phyloP scores from a whole-genome alignment of 2,329 filamentous ascomycete species.

The Fusarium continuum region DNA sequence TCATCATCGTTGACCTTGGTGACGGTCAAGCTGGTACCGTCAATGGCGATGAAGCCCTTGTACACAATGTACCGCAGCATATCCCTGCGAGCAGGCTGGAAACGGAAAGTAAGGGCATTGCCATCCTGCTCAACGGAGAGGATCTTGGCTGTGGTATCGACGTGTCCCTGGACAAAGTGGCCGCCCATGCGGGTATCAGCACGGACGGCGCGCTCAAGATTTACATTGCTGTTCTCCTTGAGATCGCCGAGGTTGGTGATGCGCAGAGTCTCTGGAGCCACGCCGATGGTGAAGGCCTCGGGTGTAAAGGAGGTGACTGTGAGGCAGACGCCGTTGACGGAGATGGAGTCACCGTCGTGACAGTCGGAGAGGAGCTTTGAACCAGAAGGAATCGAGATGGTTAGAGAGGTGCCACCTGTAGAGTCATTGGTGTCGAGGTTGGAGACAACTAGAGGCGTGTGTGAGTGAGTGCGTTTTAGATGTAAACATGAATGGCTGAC shows the following conservation, averaged over 20 bases:
- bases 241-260: slow-evolving; percentile 92
- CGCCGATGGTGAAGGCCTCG: slow-evolving; percentile 83
- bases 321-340: slow-evolving; percentile 94
- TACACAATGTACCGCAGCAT: slow-evolving; percentile 90
- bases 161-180: slow-evolving; percentile 97
- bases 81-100: slow-evolving; percentile 73
- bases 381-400: slow-evolving; percentile 74
- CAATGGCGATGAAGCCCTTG: slow-evolving; percentile 94
- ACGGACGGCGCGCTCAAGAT: slow-evolving; percentile 92
- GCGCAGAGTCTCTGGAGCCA: slow-evolving; percentile 94
- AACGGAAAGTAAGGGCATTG: slow-evolving; percentile 87
- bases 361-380: slow-evolving; percentile 83
- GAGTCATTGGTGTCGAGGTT: slow-evolving; percentile 82
- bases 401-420: slow-evolving; percentile 89
- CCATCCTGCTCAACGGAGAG: slow-evolving; percentile 79
- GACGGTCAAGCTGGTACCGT: slow-evolving; percentile 93
- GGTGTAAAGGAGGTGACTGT: slow-evolving; percentile 74
- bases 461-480: slow-evolving; percentile 38
- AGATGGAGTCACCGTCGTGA: slow-evolving; percentile 91
- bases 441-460: slow-evolving; percentile 75
- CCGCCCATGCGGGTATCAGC: slow-evolving; percentile 96
- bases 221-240: slow-evolving; percentile 73
- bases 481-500: slow-evolving; percentile 61
- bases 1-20: slow-evolving; percentile 83
- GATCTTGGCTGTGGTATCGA: slow-evolving; percentile 87